Base-by-base conservation (phyloP, 768 basidiomycete genomes). In the Serendipita sp. region DNA sequence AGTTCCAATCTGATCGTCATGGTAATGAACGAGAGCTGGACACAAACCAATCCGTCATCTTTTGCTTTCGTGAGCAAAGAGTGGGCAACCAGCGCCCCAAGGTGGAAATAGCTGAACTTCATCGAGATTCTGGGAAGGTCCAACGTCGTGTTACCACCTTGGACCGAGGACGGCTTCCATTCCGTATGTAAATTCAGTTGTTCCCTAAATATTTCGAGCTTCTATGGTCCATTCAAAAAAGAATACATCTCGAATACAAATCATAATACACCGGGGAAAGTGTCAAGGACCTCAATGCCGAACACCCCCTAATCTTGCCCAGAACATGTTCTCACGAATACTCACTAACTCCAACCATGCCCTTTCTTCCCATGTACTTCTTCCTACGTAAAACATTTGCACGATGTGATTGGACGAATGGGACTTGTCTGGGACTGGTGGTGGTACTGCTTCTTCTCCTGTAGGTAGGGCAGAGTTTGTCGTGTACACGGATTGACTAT, bases 241-340 rank as follows among this genome's bases (percentile, higher is more conserved):
- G 2, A 40, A 5, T 40, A 5, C 6, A 40, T 40, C 23, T 23
- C 23, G 23, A 23, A 40, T 13, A 40, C 5, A 40, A 31, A n/a
- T 8, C n/a, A 40, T 13, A 13, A 40, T 40, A 40, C 13, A 40
- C 40, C 6, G 13, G 40, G 2, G 5, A 40, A 40, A 13, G 13
- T 40, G 0, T 0, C 40, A 40, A 40, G 40, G 40, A 13, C 13
- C 1, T 40, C 40, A 40, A 40, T 40, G 40, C 13, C 40, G 40
- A 62, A 76, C 63, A 3, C 79, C 83, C 0, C 90, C 90, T 53
- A 90, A 73, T 63, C 91, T 75, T 23, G 89, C 86, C 86, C 83
- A 91, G 71, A 88, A 92, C 87, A 92, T 87, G 46, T 87, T 85
- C 72, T 91, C 88, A 65, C 83, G 81, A 67, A 93, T 71, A 48